Base-by-base conservation (phyloP, 106 monocot genomes). In the Narthecium ossifragum region DNA sequence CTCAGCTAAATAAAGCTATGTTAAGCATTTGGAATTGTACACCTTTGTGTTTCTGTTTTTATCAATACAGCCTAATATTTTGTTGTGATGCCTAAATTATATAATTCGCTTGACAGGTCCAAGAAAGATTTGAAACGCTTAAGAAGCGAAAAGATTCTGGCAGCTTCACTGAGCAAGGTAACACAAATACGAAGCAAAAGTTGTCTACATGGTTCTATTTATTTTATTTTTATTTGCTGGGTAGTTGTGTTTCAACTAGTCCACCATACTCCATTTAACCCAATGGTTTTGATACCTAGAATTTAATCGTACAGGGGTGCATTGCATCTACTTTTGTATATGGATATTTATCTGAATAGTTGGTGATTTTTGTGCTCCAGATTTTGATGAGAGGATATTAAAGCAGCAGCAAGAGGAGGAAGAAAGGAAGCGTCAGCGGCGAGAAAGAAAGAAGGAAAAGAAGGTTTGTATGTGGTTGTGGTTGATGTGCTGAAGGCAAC, bases 401-500 rank as follows among this genome's bases (percentile, higher is more conserved):
- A 98, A 91, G 64, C 90, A 91, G 31, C 98, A 98, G 64, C 73
- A 98, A 59, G 98, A 98, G 76, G 98, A 98, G 62, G 98, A 98
- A 65, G 98, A 98, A 64, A 61, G 81, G 28, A 98, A 76, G 61
- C 83, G 90, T 0, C 71, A 71, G 23, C 86, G 90, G 9, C 82
- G 79, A 29, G 98, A 98, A 68, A 83, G 76, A 62, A 98, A 98
- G 76, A 98, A 91, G 76, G 98, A 98, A 65, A 98, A 98, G 75
- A 98, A 91, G 90, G 98, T 88, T 24, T 69, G 47, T 34, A 20
- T 18, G 32, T 34, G 21, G 8, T n/a, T 24, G 8, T 22, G 4
- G 25, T 33, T 61, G 22, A n/a, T n/a, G n/a, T n/a, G n/a, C n/a
- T n/a, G n/a, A n/a, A n/a, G n/a, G n/a, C n/a, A n/a, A n/a, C n/a